Evolutionary conservation across 164 flowering plant species (phyloP).

Genomic region (Kalanchoe fedtschenkoi): DNA sequence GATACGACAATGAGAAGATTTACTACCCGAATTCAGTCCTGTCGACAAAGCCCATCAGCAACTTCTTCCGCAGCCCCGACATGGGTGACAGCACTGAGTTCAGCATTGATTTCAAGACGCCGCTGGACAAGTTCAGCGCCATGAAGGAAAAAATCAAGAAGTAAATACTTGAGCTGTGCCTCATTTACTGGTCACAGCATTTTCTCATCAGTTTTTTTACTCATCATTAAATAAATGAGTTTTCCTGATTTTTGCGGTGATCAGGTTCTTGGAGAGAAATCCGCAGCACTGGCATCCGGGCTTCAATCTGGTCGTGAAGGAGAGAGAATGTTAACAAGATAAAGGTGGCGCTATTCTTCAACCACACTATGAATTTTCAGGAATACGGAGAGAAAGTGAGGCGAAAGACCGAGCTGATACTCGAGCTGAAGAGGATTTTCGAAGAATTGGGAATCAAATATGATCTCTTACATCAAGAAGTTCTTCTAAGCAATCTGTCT

Average conservation of each 20-base stretch:
- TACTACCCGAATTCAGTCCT: conserved; percentile 57
- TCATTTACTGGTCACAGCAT: neutral
- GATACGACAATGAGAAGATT: conserved; percentile 37
- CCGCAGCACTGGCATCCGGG: conserved; percentile 39
- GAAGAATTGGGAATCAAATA: conserved; percentile 42
- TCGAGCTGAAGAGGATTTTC: conserved; percentile 45
- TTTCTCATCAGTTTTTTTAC: neutral
- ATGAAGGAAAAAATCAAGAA: conserved; percentile 34
- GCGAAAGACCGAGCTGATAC: conserved; percentile 34
- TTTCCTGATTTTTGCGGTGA: neutral
- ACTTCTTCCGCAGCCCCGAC: conserved; percentile 50
- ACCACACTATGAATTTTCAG: conserved; percentile 56
- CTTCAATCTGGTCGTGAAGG: conserved; percentile 43
- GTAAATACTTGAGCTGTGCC: conserved; percentile 20
- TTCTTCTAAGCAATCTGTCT: conserved; percentile 19
- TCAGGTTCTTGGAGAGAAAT: conserved; percentile 42
- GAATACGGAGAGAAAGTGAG: conserved; percentile 37
- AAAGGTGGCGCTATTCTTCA: conserved; percentile 39
- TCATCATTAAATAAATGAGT: no score
- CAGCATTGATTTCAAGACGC: conserved; percentile 40
- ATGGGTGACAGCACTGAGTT: conserved; percentile 48
- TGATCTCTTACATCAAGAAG: conserved; percentile 40
- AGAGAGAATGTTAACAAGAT: conserved; percentile 53
- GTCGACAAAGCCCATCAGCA: conserved; percentile 49
- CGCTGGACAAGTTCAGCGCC: conserved; percentile 33